Conservation (phyloP, 352 stramenopile species). For the Phytophthora europaea region DNA sequence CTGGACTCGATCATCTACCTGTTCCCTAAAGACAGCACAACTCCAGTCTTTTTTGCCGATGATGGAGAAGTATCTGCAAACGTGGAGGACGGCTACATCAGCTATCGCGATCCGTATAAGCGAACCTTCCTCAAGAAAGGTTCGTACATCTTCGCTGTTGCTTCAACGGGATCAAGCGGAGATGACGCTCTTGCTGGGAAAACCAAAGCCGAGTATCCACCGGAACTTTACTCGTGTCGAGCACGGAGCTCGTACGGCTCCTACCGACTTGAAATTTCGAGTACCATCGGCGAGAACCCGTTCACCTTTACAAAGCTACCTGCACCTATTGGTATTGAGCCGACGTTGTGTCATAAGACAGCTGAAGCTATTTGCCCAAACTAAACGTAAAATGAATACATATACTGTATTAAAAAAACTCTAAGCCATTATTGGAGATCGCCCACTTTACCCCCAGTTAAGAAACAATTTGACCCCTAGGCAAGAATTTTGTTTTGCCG, state of each 20-base stretch:
- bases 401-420: no score
- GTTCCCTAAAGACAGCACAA: conserved; percentile 44
- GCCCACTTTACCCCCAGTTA: no score
- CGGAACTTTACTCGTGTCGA: conserved; percentile 40
- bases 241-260: conserved; percentile 4
- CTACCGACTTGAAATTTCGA: background rate
- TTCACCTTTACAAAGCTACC: background rate
- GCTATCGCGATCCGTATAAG: conserved; percentile 54
- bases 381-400: background rate
- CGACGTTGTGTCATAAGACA: background rate
- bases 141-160: conserved; percentile 54
- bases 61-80: conserved; percentile 43
- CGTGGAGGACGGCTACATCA: conserved; percentile 48
- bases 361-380: background rate
- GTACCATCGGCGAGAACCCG: background rate
- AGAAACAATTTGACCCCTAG: no score
- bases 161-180: conserved; percentile 32
- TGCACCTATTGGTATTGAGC: background rate
- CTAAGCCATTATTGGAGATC: no score
- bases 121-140: conserved; percentile 54
- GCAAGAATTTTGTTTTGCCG: no score
- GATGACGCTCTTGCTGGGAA: conserved; percentile 36
- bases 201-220: conserved; percentile 22
- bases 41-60: conserved; percentile 40
- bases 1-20: conserved; percentile 66